A percentile compares a stretch with the other conserved stretches of the same genome.
phyloP scores from a whole-genome alignment of 257 asterid genomes.

The Plantago elongata region DNA sequence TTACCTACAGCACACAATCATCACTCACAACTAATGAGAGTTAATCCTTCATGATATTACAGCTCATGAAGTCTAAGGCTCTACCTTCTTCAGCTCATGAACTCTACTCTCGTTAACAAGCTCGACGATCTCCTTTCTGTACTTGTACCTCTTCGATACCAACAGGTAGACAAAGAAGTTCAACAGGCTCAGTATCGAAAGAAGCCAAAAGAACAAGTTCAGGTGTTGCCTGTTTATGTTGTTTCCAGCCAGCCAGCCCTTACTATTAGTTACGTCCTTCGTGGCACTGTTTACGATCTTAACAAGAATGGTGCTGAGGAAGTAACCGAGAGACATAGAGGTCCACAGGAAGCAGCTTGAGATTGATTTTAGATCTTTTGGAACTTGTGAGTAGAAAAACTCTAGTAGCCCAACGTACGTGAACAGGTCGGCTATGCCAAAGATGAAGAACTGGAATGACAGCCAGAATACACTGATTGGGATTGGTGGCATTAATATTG shows the following conservation, averaged over 20 bases:
- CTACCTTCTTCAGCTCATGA: slow-evolving; percentile 19
- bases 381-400: slow-evolving; percentile 70
- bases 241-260: slow-evolving; percentile 73
- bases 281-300: slow-evolving; percentile 60
- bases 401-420: slow-evolving; percentile 73
- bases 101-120: slow-evolving; percentile 3
- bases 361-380: slow-evolving; percentile 50
- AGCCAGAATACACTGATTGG: slow-evolving; percentile 81
- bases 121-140: slow-evolving; percentile 33
- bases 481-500: slow-evolving; percentile 44
- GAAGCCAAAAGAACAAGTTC: slow-evolving; percentile 62
- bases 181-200: slow-evolving; percentile 36
- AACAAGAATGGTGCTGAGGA: slow-evolving; percentile 56
- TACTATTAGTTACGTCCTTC: slow-evolving; percentile 34
- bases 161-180: slow-evolving; percentile 52
- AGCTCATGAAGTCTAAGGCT: not conserved
- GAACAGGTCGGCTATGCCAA: slow-evolving; percentile 81
- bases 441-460: slow-evolving; percentile 67
- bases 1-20: not conserved
- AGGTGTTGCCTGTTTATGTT: slow-evolving; percentile 59
- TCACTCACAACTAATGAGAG: not conserved
- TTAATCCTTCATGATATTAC: not conserved
- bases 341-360: slow-evolving; percentile 77
- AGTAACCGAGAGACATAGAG: slow-evolving; percentile 69
- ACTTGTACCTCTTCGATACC: slow-evolving; percentile 60